Base-by-base conservation (phyloP, 306 rosid species). In the Sophora flavescens region DNA sequence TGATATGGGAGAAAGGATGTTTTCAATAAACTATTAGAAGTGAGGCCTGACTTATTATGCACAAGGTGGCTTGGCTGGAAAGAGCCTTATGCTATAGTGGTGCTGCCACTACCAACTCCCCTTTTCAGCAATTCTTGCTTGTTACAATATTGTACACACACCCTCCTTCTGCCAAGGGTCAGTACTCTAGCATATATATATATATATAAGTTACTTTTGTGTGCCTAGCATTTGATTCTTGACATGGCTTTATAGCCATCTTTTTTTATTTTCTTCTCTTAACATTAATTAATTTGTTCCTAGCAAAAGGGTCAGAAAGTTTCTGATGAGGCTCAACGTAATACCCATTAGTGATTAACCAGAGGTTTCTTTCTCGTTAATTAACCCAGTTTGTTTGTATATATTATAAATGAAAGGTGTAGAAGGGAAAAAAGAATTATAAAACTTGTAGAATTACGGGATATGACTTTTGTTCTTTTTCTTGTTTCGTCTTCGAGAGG, bases 1-100 rank as follows among this genome's bases (percentile, higher is more conserved):
- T 44, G 38, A 63, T 51, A 50, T 42, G 63, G 76, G 3, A 30
- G 28, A 48, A 70, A 16, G 2, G 52, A 69, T 17, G 30, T 66
- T 66, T 68, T 83, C 54, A 65, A 70, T 75, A 72, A 84, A 79
- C 57, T 78, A 83, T 80, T 76, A 56, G 80, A 70, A 87, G 86
- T 82, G 87, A 87, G 72, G 63, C 71, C 38, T 77, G 89, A 85
- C 87, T 62, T 76, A 67, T 59, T 48, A 58, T 58, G 75, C 82
- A 72, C 79, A 82, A 53, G 56, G 79, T 66, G 82, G 83, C 80
- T 64, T 77, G 71, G 83, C 78, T 78, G 72, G 81, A 84, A 82
- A 82, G 72, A 58, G 9, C 47, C 8, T 41, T 39, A 8, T 57
- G 74, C 62, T 77, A 30, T 30, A 60, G 89, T 90, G 96, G 45